Conservation (phyloP, 1,284 basidiomycete species). For the Ganoderma resinaceum region DNA sequence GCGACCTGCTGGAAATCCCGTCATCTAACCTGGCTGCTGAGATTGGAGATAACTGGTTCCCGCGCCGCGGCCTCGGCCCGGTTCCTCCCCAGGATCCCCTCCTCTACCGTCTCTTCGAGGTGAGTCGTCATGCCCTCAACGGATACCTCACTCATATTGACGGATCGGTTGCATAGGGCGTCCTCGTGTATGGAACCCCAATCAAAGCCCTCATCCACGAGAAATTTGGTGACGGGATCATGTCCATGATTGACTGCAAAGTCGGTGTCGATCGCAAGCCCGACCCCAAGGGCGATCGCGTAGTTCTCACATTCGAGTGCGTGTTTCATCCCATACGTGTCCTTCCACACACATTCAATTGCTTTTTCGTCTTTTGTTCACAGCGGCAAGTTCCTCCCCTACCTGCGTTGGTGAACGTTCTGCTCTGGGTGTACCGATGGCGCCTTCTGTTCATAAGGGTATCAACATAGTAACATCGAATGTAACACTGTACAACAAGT, state of each 20-base stretch:
- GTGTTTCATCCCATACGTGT: constrained; percentile 41
- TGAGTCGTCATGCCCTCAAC: constrained; percentile 35
- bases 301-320: constrained; percentile 84
- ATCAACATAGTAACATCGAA: background rate
- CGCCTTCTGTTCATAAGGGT: background rate
- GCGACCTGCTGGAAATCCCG: constrained; percentile 57
- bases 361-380: constrained; percentile 5
- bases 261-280: constrained; percentile 76
- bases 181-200: constrained; percentile 83
- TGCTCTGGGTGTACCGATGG: background rate
- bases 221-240: constrained; percentile 93
- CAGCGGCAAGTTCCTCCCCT: constrained; percentile 80
- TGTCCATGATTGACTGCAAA: constrained; percentile 90
- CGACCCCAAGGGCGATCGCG: constrained; percentile 85
- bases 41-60: constrained; percentile 75
- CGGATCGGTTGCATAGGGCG: constrained; percentile 49
- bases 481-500: constrained; percentile 11
- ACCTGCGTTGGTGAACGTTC: constrained; percentile 61
- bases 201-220: constrained; percentile 90
- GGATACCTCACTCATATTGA: background rate
- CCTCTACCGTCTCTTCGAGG: constrained; percentile 87
- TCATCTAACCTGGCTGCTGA: constrained; percentile 48
- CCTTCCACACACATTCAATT: background rate
- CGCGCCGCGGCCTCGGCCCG: constrained; percentile 72
- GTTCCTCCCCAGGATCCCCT: constrained; percentile 82